Base-by-base conservation (phyloP, 2,329 filamentous ascomycete species). In the Biscogniauxia mediterranea region DNA sequence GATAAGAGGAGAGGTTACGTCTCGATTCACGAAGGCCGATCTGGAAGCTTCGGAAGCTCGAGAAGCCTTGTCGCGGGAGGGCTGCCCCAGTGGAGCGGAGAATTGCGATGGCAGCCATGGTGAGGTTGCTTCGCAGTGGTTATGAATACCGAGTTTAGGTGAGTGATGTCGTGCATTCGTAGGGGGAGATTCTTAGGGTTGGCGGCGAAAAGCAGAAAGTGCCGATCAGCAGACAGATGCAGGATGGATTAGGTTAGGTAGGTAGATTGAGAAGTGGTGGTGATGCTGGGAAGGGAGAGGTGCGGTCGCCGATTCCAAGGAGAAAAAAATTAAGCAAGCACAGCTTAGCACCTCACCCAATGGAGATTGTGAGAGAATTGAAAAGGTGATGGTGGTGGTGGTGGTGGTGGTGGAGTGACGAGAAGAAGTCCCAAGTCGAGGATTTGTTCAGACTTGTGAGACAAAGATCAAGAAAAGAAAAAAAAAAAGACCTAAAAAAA, bases 1-100 rank as follows among this genome's bases (percentile, higher is more conserved):
- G 83, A 76, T 96, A 98, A 58, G 89, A 91, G 62, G 88, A 89
- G 73, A 97, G 88, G 20, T 79, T 80, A 58, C 84, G 82, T 59
- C 76, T 78, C 64, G 79, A 71, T 52, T 75, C 70, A 71, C 78
- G 77, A 59, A 67, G 73, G 69, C 59, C 62, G 62, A 74, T 66
- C 61, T 71, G 73, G 62, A 71, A 71, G 56, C 69, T 67, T 56
- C 70, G 75, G 56, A 74, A 65, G 62, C 69, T 69, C 55, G 69
- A 74, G 55, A 74, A 66, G 61, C 69, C 69, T 63, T 74, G 76
- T 67, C 76, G 76, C 53, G 75, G 73, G 38, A 82, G 67, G 28
- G 66, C 74, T 58, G 70, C 74, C 68, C 80, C 75, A 55, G 76
- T 64, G 59, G 79, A 77, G 71, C 78, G 78, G 67, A 80, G 72